Evolutionary conservation across 306 rosid species (phyloP).

Genomic region (Vigna mungo): DNA sequence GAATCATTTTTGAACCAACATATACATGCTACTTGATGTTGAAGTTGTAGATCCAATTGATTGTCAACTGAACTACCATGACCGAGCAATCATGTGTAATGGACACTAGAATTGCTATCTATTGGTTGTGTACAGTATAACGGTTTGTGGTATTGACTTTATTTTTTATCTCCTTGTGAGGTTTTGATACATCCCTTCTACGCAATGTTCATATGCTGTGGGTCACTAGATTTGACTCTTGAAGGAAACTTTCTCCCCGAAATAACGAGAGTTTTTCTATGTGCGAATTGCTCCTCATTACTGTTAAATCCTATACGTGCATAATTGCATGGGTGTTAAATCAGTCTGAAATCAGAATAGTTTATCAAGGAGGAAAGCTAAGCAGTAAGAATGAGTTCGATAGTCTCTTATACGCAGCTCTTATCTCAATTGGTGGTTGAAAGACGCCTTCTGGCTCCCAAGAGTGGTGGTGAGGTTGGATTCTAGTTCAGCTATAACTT

Average conservation of each 20-base stretch:
- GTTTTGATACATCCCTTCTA: not conserved
- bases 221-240: not conserved
- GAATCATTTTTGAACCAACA: constrained; percentile 38
- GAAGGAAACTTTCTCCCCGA: not conserved
- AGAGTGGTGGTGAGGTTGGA: not conserved
- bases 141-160: not conserved
- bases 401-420: not conserved
- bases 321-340: not conserved
- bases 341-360: not conserved
- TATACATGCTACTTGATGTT: constrained; percentile 16
- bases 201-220: not conserved
- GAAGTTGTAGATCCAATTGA: constrained; percentile 19
- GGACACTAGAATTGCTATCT: constrained; percentile 20
- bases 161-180: not conserved
- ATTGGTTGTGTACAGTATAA: constrained; percentile 18
- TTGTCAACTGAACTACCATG: constrained; percentile 30
- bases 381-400: not conserved
- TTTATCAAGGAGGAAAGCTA: not conserved
- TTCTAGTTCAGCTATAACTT: not conserved
- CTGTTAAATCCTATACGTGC: not conserved
- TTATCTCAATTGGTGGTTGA: not conserved
- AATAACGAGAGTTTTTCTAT: not conserved
- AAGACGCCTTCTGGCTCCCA: not conserved
- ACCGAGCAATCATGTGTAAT: constrained; percentile 11
- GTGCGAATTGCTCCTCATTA: constrained; percentile 2